Evolutionary conservation across 495 filamentous ascomycete genomes (phyloP), one percentile per base, ranked within the genome.

Genomic region (Talaromyces trachyspermus): DNA sequence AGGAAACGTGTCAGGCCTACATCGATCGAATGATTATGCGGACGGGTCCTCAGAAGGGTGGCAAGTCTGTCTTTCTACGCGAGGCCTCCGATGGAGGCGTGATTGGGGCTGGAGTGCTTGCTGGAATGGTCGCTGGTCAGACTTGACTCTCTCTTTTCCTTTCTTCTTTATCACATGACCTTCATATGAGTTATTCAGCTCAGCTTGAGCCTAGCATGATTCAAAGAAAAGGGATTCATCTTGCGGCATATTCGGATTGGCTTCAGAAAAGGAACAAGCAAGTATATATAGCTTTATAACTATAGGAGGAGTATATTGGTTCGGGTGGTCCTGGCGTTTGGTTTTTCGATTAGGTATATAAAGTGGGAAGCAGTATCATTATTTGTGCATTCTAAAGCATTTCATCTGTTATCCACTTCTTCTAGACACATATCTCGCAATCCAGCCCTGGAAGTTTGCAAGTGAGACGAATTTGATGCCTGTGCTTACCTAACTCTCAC

Each of bases 1-100:
- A 86, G 38, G 67, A 74, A 24, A 80, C 81, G 54, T 85, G 83
- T 49, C 83, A 88, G 58, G 55, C 61, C 43, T 81, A 79, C 55
- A 71, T 89, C 26, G 80, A 88, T 56, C 68, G 72, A 6, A 73
- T 89, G 2, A 69, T 86, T 39, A 69, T 71, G 52, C 62, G 69
- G 20, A 79, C 80, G 37, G 78, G 77, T 29, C 70, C 69, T 1
- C 63, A 70, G 14, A 64, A 76, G 29, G 63, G 67, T 17, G 75
- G 74, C 4, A 77, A 83, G 46, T 74, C 72, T 23, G 77, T 89
- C 4, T 74, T 82, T 19, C 58, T 90, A 43, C 71, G 70, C 29
- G 82, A 86, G 42, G 86, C 83, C 42, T 78, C 83, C 23, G 84
- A 89, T 59, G 86, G 85, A 10, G 86, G 85, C 11, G 80, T 89